Percentiles rank a stretch among this genome's conserved stretches.
Conservation (phyloP, 805 yeast genomes). For the Candida peoriensis region DNA sequence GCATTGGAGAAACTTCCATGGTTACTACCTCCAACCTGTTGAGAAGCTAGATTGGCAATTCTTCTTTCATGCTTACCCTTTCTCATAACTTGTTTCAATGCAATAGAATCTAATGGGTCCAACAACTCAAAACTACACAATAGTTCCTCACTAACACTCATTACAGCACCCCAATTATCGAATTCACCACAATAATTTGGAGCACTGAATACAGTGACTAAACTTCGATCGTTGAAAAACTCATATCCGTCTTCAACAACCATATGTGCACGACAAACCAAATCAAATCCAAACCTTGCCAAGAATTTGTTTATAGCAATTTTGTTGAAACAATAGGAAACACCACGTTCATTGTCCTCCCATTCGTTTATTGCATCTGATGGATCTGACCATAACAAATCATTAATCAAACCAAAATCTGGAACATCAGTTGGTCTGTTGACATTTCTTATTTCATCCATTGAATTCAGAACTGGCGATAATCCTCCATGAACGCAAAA, state of each 20-base stretch:
- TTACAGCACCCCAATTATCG: conserved; percentile 95
- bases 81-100: conserved; percentile 91
- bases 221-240: conserved; percentile 91
- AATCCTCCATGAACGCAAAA: conserved; percentile 99
- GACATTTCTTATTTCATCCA: conserved; percentile 98
- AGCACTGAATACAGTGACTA: conserved; percentile 92
- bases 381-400: conserved; percentile 96
- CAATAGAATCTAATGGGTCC: conserved; percentile 90
- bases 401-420: conserved; percentile 94
- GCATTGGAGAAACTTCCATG: conserved; percentile 18
- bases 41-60: conserved; percentile 40
- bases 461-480: conserved; percentile 92
- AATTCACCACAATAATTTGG: conserved; percentile 77
- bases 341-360: conserved; percentile 99
- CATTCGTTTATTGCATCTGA: conserved; percentile 97
- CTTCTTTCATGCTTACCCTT: conserved; percentile 87
- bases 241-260: conserved; percentile 99
- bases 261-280: conserved; percentile 97
- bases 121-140: conserved; percentile 88
- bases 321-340: conserved; percentile 96
- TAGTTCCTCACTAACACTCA: conserved; percentile 92
- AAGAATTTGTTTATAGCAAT: conserved; percentile 94
- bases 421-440: conserved; percentile 99
- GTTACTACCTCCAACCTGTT: conserved; percentile 10
- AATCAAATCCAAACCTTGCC: conserved; percentile 96